Evolutionary conservation across 306 rosid genomes (phyloP).

Genomic region (Lathyrus sativus): DNA sequence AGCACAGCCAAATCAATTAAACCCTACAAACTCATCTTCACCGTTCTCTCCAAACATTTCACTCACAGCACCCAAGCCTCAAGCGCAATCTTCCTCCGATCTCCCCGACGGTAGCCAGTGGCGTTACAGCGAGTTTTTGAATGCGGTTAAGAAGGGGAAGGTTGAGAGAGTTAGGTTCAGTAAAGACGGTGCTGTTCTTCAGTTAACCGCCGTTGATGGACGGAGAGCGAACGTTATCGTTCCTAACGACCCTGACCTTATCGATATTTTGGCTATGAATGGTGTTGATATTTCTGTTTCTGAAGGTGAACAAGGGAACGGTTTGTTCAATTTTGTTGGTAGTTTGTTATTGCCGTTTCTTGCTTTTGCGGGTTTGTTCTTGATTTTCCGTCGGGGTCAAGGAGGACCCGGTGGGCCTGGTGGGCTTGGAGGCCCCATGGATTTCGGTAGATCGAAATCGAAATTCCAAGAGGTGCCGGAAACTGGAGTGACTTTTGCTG

Average conservation of each 20-base stretch:
- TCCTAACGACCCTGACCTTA: conserved; percentile 95
- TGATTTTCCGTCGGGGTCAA: conserved; percentile 81
- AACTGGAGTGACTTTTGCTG: conserved; percentile 83
- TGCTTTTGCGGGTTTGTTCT: conserved; percentile 89
- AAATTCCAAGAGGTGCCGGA: conserved; percentile 95
- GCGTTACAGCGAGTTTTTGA: conserved; percentile 95
- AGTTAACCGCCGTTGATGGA: conserved; percentile 87
- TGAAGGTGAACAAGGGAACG: conserved; percentile 80
- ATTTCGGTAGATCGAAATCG: conserved; percentile 87
- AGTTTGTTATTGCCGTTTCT: conserved; percentile 79
- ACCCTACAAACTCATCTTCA: conserved; percentile 52
- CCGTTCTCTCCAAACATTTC: conserved; percentile 71
- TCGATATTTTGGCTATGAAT: conserved; percentile 92
- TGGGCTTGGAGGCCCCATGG: conserved; percentile 97
- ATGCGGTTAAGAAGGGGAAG: conserved; percentile 92
- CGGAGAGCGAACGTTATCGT: conserved; percentile 84
- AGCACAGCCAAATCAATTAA: conserved; percentile 53
- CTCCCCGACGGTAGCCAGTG: conserved; percentile 90
- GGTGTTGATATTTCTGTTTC: conserved; percentile 93
- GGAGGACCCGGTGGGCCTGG: conserved; percentile 95
- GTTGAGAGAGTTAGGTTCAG: conserved; percentile 91
- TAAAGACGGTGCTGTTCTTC: conserved; percentile 91
- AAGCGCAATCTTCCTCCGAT: conserved; percentile 58
- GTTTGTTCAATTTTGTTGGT: conserved; percentile 72
- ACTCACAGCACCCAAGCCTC: conserved; percentile 79